Percentiles rank a stretch among this genome's conserved stretches.
phyloP scores from a whole-genome alignment of 768 basidiomycete genomes.

The Mycena polygramma region DNA sequence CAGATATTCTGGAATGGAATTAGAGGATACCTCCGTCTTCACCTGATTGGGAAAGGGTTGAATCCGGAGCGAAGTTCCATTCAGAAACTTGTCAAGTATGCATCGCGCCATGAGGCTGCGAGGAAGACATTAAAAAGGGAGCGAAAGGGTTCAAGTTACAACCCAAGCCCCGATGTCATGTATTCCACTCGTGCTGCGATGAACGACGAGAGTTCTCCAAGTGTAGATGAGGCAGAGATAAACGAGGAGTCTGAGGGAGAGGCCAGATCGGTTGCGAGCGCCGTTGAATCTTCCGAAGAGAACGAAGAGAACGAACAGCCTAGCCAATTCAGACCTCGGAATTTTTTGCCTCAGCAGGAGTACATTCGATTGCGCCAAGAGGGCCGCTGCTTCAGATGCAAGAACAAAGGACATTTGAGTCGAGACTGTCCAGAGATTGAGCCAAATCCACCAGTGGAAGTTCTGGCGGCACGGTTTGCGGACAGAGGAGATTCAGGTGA shows the following conservation, averaged over 20 bases:
- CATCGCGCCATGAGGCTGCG: not conserved
- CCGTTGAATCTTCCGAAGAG: not conserved
- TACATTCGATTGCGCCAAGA: not conserved
- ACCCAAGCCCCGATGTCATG: too few species aligned
- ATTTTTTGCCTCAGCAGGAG: not conserved
- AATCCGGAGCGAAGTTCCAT: constrained; percentile 2
- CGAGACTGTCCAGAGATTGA: not conserved
- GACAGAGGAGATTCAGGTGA: not conserved
- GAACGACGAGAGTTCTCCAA: too few species aligned
- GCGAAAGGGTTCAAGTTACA: not conserved
- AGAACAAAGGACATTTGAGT: not conserved
- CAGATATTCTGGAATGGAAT: constrained; percentile 24
- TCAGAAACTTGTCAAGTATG: not conserved
- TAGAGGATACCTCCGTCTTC: not conserved
- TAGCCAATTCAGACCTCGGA: not conserved
- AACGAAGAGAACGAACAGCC: not conserved
- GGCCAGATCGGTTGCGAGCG: not conserved
- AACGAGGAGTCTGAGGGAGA: not conserved
- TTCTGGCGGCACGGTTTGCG: not conserved
- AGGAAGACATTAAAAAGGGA: not conserved
- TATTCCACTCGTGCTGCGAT: not conserved
- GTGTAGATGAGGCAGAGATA: too few species aligned
- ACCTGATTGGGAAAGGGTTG: constrained; percentile 13
- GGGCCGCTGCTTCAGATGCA: not conserved
- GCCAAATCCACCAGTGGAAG: not conserved